phyloP scores from a whole-genome alignment of 1,284 basidiomycete species.

The Sporisorium iseilematis-ciliati region DNA sequence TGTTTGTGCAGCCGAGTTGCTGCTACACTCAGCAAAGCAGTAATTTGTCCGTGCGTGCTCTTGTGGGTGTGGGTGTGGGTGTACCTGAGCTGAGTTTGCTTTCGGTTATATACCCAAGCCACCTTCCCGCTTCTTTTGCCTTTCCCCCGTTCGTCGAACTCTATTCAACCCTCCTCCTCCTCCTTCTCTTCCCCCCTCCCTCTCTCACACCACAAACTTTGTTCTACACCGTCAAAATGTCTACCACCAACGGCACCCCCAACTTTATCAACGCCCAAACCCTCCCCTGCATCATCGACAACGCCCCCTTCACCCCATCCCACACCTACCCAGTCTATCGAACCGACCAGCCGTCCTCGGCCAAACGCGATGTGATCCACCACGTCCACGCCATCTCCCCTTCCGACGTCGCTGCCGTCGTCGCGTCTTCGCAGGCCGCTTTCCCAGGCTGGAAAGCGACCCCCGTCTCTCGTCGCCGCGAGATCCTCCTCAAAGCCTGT shows the following conservation, averaged over 20 bases:
- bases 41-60: too few relatives aligned
- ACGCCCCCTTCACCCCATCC: conserved; percentile 45
- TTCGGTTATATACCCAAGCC: too few relatives aligned
- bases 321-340: conserved; percentile 59
- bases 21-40: too few relatives aligned
- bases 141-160: too few relatives aligned
- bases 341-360: conserved; percentile 29
- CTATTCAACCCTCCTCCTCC: not conserved
- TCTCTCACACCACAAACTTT: not conserved
- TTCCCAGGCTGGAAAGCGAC: conserved; percentile 49
- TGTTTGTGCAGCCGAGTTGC: too few relatives aligned
- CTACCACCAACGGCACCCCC: conserved; percentile 10
- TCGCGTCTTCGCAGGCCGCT: conserved; percentile 30
- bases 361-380: conserved; percentile 38
- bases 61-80: too few relatives aligned
- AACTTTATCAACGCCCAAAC: conserved; percentile 26
- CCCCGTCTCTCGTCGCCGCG: conserved; percentile 34
- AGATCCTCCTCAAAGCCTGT: conserved; percentile 50
- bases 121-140: too few relatives aligned
- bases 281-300: conserved; percentile 65
- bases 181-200: not conserved
- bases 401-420: conserved; percentile 22
- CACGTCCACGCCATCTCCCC: conserved; percentile 21
- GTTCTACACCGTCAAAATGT: conserved; percentile 13
- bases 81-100: too few relatives aligned